Evolutionary conservation across 352 stramenopile genomes (phyloP).

Genomic region (Phytophthora sp.): DNA sequence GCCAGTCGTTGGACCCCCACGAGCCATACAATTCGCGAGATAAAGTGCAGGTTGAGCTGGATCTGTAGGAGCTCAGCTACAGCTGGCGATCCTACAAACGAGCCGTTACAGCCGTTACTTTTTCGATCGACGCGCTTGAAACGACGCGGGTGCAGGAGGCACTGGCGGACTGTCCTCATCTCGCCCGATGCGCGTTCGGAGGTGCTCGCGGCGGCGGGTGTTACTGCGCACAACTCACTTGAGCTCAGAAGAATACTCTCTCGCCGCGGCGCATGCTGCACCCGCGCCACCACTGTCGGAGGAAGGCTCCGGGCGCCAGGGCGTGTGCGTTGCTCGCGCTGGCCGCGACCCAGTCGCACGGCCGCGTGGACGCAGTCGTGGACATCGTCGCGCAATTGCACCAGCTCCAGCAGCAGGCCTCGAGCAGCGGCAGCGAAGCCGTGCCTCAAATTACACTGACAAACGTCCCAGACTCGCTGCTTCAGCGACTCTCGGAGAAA

Average conservation of each 20-base stretch:
- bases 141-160: constrained; percentile 1
- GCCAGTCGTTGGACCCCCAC: constrained; percentile 12
- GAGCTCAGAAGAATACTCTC: constrained; percentile 20
- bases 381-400: constrained; percentile 34
- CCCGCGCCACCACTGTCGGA: background rate
- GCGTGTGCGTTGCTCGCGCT: constrained; percentile 12
- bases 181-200: constrained; percentile 12
- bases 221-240: constrained; percentile 24
- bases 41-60: background rate
- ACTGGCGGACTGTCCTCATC: constrained; percentile 23
- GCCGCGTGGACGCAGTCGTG: constrained; percentile 11
- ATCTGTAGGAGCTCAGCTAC: background rate
- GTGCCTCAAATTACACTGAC: constrained; percentile 20
- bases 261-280: constrained; percentile 13
- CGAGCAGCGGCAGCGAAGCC: background rate
- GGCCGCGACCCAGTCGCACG: constrained; percentile 1
- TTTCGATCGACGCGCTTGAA: no score
- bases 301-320: background rate
- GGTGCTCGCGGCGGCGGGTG: constrained; percentile 12
- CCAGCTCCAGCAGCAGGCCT: constrained; percentile 13
- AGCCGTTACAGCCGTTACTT: no score
- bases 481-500: constrained; percentile 30
- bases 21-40: background rate
- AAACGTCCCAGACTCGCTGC: constrained; percentile 29
- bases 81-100: background rate